Conservation (phyloP, 768 basidiomycete species). For the Coprinellus aureogranulatus region DNA sequence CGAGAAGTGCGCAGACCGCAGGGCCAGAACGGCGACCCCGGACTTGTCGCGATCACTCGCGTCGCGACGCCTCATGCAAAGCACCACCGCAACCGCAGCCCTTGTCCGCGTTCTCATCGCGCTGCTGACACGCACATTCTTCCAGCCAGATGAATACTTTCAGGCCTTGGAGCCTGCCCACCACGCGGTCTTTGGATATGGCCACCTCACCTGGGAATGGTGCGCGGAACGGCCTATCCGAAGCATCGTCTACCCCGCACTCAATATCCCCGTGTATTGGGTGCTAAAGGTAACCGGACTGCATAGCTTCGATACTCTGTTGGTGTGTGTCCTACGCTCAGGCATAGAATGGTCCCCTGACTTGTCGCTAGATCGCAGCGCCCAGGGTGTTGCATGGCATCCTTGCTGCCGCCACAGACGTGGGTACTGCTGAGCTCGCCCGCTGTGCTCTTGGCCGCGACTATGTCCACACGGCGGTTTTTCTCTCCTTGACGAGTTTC, state of each 20-base stretch:
- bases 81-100: conserved; percentile 28
- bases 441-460: conserved; percentile 52
- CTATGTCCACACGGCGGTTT: conserved; percentile 55
- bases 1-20: too few species aligned
- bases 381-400: conserved; percentile 76
- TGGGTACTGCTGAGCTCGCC: conserved; percentile 65
- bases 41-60: neutral
- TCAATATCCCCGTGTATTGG: conserved; percentile 82
- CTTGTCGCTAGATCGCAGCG: conserved; percentile 52
- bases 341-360: neutral
- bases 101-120: conserved; percentile 58
- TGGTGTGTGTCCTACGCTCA: conserved; percentile 57
- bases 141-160: conserved; percentile 97
- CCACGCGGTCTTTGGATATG: conserved; percentile 84
- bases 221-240: conserved; percentile 63
- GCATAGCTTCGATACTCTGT: conserved; percentile 44
- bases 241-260: conserved; percentile 74
- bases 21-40: too few species aligned
- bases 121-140: conserved; percentile 75
- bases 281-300: conserved; percentile 54
- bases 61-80: neutral
- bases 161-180: conserved; percentile 94
- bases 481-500: conserved; percentile 80
- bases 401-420: conserved; percentile 79
- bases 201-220: conserved; percentile 97